Evolutionary conservation across 306 rosid genomes (phyloP), one percentile per base, ranked within the genome.

Genomic region (Cicer pinnatifidum): DNA sequence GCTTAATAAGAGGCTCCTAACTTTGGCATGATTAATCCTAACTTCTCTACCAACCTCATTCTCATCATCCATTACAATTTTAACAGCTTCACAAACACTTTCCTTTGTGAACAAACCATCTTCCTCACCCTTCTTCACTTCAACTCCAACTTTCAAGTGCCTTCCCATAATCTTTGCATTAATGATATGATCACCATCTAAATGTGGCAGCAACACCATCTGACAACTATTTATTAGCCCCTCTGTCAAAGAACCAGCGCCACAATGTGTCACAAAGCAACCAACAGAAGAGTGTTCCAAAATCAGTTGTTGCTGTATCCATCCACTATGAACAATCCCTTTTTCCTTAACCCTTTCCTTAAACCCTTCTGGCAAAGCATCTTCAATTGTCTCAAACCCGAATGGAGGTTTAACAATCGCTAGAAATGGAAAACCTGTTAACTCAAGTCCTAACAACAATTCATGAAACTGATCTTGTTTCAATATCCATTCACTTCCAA

Each of bases 241-340:
- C 81, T 89, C 90, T 1, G 73, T 41, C 15, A 85, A 33, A 4
- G 91, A 87, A 46, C 87, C 89, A 0, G 88, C 70, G 0, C 91
- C 94, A 47, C 89, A 81, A 59, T 89, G 93, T 1, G 91, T 86
- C 5, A 89, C 54, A 33, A 86, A 86, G 84, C 89, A 89, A 16
- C 91, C 94, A 1, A 86, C 75, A 1, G 86, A 85, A 4, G 83
- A 76, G 46, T 89, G 89, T 48, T 62, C 75, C 72, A 89, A 48
- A 39, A 89, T 82, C 47, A 75, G 11, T 9, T 83, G 84, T 10
- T 89, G 88, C 6, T 87, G 89, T 6, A 89, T 78, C 91, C 91
- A 89, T 9, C 86, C 88, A 20, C 75, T 83, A 0, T 65, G 10
- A 0, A 35, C 70, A 54, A 72, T 33, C 11, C 83, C 70, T 13